These are phyloP conservation scores for Solanum piurae DNA, from an alignment of 257 asterid species.

Conservation along the genomic window DNA sequence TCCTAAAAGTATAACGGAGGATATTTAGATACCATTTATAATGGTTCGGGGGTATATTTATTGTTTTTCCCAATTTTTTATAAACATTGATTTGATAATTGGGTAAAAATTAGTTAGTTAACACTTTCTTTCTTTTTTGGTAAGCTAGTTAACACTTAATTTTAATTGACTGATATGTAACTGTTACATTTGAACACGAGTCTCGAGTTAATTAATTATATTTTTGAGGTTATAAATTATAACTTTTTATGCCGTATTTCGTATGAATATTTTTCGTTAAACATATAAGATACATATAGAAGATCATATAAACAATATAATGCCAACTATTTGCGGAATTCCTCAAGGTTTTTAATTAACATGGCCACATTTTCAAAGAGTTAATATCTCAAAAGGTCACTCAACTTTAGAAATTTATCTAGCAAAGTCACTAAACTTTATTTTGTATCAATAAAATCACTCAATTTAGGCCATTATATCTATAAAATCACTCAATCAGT, in stretches of 20 bases:
- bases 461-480: no score
- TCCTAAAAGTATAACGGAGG: no score
- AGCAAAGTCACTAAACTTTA: no score
- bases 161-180: not conserved
- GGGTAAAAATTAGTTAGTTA: not conserved
- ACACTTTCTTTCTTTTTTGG: not conserved
- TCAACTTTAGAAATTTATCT: no score
- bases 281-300: not conserved
- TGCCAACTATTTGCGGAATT: not conserved
- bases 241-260: not conserved
- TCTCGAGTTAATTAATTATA: not conserved
- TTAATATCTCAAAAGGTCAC: no score
- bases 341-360: no score
- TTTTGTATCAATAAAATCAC: no score
- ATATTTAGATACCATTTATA: no score
- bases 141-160: not conserved
- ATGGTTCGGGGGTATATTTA: no score
- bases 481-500: no score
- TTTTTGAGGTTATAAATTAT: not conserved
- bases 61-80: not conserved
- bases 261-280: not conserved
- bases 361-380: not conserved
- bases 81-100: not conserved
- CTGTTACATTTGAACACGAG: not conserved
- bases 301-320: not conserved